These are phyloP conservation scores for Penicillium sp. DNA, from an alignment of 2,329 filamentous ascomycete species.

Conservation along the genomic window DNA sequence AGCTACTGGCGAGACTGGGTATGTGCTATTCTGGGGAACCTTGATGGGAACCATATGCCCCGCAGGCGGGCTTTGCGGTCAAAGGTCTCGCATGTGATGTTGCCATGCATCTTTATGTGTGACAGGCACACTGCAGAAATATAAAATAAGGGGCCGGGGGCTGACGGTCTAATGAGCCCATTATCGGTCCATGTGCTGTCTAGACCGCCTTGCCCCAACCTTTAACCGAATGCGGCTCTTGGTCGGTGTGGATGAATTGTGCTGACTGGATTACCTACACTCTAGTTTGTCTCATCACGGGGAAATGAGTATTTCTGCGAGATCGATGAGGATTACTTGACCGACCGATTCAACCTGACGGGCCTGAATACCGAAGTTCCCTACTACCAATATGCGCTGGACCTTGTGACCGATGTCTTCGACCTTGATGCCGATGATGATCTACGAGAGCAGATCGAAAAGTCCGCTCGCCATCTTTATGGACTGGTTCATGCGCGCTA, in stretches of 20 bases:
- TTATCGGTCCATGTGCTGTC: background rate
- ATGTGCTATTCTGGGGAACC: slow-evolving; percentile 45
- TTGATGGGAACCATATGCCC: background rate
- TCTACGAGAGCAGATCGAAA: slow-evolving; percentile 96
- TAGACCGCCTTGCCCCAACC: background rate
- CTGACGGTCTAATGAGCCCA: background rate
- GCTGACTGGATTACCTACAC: slow-evolving; percentile 11
- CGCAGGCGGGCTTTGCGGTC: background rate
- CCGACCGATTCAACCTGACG: slow-evolving; percentile 96
- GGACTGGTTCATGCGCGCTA: slow-evolving; percentile 95
- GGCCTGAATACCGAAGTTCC: slow-evolving; percentile 96
- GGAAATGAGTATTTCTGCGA: slow-evolving; percentile 99
- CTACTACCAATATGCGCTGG: slow-evolving; percentile 98
- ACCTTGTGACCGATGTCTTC: slow-evolving; percentile 96
- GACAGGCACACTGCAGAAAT: background rate
- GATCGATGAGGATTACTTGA: slow-evolving; percentile 98
- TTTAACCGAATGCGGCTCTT: background rate
- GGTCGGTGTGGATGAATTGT: background rate
- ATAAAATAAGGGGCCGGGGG: background rate
- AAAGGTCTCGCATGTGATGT: background rate
- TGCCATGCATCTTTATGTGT: background rate
- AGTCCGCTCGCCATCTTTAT: slow-evolving; percentile 92
- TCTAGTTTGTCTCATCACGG: slow-evolving; percentile 91
- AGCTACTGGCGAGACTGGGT: slow-evolving; percentile 99
- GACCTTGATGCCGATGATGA: slow-evolving; percentile 98